A percentile compares a stretch with the other conserved stretches of the same genome.
These are phyloP conservation scores for Penicillium sp. DNA, from an alignment of 2,329 filamentous ascomycete species.

Conservation along the genomic window DNA sequence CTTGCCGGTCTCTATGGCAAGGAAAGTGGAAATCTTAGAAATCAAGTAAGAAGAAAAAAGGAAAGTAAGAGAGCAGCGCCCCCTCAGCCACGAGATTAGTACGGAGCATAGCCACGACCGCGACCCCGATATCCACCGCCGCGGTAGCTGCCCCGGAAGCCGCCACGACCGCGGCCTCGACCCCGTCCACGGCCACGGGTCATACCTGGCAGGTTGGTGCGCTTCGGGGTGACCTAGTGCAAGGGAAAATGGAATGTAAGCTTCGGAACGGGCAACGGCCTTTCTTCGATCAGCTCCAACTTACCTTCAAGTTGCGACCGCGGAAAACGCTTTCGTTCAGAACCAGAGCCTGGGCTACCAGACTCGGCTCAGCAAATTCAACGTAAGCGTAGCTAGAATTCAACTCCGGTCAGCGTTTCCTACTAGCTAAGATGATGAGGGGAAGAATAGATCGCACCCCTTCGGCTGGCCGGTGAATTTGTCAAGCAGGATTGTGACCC, in stretches of 20 bases:
- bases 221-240: slow-evolving; percentile 85
- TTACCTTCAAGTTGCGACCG: slow-evolving; percentile 89
- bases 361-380: slow-evolving; percentile 89
- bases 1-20: slow-evolving; percentile 1
- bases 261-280: neutral
- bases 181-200: slow-evolving; percentile 64
- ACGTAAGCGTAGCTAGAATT: slow-evolving; percentile 88
- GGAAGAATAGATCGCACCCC: slow-evolving; percentile 68
- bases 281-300: too few species aligned
- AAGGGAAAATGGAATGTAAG: slow-evolving; percentile 1
- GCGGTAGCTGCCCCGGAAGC: slow-evolving; percentile 55
- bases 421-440: neutral
- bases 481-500: slow-evolving; percentile 93
- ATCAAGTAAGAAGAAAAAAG: slow-evolving; percentile 1
- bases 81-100: slow-evolving; percentile 30
- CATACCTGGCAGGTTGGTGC: slow-evolving; percentile 96
- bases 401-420: neutral
- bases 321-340: slow-evolving; percentile 96
- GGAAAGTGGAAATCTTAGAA: neutral
- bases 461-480: slow-evolving; percentile 99
- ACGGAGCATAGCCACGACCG: slow-evolving; percentile 48
- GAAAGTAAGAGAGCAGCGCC: too few species aligned
- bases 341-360: slow-evolving; percentile 89
- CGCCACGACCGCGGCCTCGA: slow-evolving; percentile 50
- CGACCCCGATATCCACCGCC: slow-evolving; percentile 52